A percentile compares a stretch with the other conserved stretches of the same genome.
Conservation (phyloP, 2,329 filamentous ascomycete species). For the Cladophialophora carrionii region DNA sequence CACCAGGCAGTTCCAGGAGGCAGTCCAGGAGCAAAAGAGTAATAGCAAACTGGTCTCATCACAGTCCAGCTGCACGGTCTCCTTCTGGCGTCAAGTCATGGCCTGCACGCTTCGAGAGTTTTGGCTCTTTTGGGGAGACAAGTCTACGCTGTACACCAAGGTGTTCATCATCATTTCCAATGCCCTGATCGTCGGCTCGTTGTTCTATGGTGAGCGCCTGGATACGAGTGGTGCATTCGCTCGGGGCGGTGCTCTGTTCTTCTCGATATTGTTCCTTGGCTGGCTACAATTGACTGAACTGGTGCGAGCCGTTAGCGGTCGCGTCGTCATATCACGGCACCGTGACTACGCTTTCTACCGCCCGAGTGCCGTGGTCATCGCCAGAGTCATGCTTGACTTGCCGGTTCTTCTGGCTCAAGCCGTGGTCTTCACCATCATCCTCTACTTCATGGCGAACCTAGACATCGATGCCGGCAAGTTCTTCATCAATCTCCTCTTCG, state of each 20-base stretch:
- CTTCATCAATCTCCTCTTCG: constrained; percentile 67
- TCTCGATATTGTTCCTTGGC: constrained; percentile 67
- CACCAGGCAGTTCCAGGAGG: constrained; percentile 66
- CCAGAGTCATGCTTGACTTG: constrained; percentile 65
- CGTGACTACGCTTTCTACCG: constrained; percentile 70
- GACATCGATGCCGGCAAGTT: constrained; percentile 65
- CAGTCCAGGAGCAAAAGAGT: constrained; percentile 68
- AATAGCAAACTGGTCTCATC: constrained; percentile 58
- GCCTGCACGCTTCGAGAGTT: constrained; percentile 69
- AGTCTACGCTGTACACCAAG: constrained; percentile 74
- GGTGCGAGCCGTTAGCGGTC: constrained; percentile 73
- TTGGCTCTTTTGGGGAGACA: constrained; percentile 77
- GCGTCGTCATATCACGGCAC: constrained; percentile 70
- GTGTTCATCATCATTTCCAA: constrained; percentile 77
- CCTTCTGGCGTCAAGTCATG: constrained; percentile 69
- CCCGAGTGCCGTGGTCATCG: constrained; percentile 67
- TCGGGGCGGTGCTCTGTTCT: constrained; percentile 66
- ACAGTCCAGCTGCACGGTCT: constrained; percentile 76
- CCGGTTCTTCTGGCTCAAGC: constrained; percentile 63
- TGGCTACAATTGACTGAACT: constrained; percentile 78
- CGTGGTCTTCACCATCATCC: constrained; percentile 63
- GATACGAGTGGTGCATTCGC: constrained; percentile 66
- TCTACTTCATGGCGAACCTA: constrained; percentile 67
- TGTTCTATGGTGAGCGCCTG: constrained; percentile 71
- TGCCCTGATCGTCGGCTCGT: constrained; percentile 72